Percentiles rank a stretch among this genome's conserved stretches.
Conservation (phyloP, 2,329 filamentous ascomycete genomes). For the Ceratocystis harringtonii region DNA sequence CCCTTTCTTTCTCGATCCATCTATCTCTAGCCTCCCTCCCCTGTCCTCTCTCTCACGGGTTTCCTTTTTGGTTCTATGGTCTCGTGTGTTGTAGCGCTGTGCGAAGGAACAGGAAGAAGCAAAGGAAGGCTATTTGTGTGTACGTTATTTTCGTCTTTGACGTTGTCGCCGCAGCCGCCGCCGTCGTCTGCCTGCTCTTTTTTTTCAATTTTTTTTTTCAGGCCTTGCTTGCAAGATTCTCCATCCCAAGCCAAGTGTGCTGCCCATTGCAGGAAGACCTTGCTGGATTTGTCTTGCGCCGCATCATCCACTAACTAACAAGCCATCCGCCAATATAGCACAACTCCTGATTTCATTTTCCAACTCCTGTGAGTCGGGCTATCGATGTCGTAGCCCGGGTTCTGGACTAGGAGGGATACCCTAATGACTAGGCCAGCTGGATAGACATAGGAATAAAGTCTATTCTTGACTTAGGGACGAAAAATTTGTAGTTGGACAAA, state of each 20-base stretch:
- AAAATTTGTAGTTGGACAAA: not conserved
- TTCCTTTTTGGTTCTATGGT: too few species aligned
- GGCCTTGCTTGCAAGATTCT: not conserved
- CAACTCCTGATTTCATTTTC: slow-evolving; percentile 2
- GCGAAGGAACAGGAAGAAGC: not conserved
- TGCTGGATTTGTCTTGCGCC: not conserved
- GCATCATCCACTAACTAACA: not conserved
- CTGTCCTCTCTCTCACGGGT: too few species aligned
- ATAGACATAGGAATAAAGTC: not conserved
- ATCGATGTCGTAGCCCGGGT: not conserved
- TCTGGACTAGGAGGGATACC: not conserved
- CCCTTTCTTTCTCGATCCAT: not conserved
- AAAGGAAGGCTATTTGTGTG: not conserved
- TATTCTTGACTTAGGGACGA: not conserved
- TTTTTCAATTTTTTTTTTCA: not conserved
- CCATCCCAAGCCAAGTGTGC: not conserved
- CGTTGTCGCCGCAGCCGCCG: not conserved
- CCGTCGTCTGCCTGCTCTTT: not conserved
- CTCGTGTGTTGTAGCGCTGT: not conserved
- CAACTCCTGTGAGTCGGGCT: not conserved
- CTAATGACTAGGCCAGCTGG: not conserved
- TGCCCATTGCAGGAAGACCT: not conserved
- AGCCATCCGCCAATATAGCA: not conserved
- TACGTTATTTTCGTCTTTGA: not conserved
- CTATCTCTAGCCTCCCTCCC: too few species aligned